phyloP scores from a whole-genome alignment of 176 grass and related monocot genomes.

The Oryza nivara region DNA sequence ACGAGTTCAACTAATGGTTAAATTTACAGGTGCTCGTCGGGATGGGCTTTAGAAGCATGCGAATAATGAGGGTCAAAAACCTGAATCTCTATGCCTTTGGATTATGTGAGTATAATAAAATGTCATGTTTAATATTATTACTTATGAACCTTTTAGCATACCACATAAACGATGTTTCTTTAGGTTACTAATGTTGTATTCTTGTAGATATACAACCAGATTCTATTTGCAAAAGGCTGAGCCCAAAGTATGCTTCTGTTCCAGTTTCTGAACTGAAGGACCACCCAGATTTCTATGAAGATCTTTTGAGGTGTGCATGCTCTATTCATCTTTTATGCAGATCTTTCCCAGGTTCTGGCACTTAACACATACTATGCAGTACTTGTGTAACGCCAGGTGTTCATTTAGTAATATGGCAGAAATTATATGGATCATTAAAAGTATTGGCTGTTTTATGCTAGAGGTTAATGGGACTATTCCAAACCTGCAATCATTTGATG shows the following conservation, averaged over 20 bases:
- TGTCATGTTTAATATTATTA: conserved; percentile 6
- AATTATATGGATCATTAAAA: background rate
- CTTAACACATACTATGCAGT: background rate
- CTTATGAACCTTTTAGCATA: conserved; percentile 25
- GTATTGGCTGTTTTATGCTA: background rate
- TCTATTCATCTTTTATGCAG: background rate
- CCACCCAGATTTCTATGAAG: conserved; percentile 83
- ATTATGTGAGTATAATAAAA: conserved; percentile 72
- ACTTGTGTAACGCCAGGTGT: background rate
- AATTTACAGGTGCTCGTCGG: conserved; percentile 86
- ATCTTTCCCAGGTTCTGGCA: background rate
- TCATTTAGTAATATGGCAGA: conserved; percentile 10
- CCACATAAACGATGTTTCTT: conserved; percentile 19
- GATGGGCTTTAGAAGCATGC: conserved; percentile 80
- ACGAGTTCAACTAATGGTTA: conserved; percentile 16
- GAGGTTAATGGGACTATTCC: background rate
- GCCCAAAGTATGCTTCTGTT: conserved; percentile 80
- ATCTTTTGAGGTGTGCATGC: conserved; percentile 83
- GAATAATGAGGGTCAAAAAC: conserved; percentile 78
- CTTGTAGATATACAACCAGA: conserved; percentile 84
- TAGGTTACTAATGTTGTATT: conserved; percentile 35
- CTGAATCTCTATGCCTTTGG: conserved; percentile 96
- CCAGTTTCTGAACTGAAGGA: conserved; percentile 72
- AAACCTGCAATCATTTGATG: background rate
- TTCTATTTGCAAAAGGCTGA: conserved; percentile 86